These are phyloP conservation scores for Cutaneotrichosporon sp. DNA, from an alignment of 1,284 basidiomycete genomes.

Conservation along the genomic window DNA sequence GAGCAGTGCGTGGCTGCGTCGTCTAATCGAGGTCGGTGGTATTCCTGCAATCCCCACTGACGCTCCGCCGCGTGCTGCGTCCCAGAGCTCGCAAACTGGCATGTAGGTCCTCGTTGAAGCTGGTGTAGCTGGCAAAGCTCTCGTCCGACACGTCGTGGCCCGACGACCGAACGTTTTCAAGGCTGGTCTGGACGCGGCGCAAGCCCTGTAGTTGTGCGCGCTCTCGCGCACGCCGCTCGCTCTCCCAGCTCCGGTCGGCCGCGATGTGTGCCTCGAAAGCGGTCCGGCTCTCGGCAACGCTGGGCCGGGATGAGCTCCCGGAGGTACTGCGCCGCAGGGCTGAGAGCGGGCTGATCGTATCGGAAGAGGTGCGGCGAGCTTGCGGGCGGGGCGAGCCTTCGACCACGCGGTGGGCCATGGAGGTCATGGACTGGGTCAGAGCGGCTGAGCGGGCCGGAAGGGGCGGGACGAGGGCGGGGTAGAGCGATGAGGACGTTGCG, in stretches of 20 bases:
- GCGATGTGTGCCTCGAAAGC: conserved; percentile 4
- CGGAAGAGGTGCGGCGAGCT: background rate
- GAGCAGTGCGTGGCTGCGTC: too few species aligned
- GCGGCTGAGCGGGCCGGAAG: conserved; percentile 6
- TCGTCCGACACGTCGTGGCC: conserved; percentile 1
- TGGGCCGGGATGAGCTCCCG: background rate
- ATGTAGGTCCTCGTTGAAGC: background rate
- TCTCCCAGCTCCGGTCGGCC: conserved; percentile 11
- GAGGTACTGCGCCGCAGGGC: background rate
- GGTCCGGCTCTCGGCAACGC: background rate
- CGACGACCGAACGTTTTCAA: conserved; percentile 1
- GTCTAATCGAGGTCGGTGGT: too few species aligned
- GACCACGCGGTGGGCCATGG: background rate
- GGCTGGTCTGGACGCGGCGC: conserved; percentile 6
- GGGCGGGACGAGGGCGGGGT: conserved; percentile 8
- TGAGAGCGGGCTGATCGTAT: background rate
- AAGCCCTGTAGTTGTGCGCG: background rate
- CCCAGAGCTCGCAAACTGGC: background rate
- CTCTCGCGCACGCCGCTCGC: conserved; percentile 10
- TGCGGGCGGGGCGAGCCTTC: conserved; percentile 8
- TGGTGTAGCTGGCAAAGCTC: background rate
- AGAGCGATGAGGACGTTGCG: background rate
- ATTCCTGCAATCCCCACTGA: background rate
- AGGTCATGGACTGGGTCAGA: background rate
- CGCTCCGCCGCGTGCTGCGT: background rate